Percentiles rank a stretch among this genome's conserved stretches.
Conservation (phyloP, 1,139 yeast species). For the Wickerhamomyces sp. region DNA sequence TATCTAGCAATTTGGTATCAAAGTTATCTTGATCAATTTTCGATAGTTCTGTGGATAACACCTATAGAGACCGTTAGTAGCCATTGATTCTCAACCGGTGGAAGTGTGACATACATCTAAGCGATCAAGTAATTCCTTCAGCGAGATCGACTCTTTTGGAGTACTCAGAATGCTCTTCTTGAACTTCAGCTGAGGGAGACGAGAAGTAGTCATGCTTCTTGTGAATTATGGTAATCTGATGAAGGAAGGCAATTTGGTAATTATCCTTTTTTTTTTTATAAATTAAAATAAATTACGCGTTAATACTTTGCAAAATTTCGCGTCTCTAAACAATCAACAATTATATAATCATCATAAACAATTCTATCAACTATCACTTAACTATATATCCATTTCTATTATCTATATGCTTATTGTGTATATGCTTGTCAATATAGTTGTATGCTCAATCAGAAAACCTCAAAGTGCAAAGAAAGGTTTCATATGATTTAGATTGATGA, state of each 20-base stretch:
- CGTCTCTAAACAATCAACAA: too few relatives aligned
- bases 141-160: conserved; percentile 47
- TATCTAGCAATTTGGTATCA: conserved; percentile 39
- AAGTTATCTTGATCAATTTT: conserved; percentile 56
- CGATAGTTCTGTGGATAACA: conserved; percentile 57
- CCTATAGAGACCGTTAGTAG: conserved; percentile 27
- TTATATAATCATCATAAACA: too few relatives aligned
- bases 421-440: too few relatives aligned
- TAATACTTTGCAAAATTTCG: background rate
- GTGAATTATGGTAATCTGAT: too few relatives aligned
- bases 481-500: too few relatives aligned
- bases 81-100: background rate
- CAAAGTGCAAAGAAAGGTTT: too few relatives aligned
- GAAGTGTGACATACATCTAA: conserved; percentile 24
- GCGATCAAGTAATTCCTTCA: conserved; percentile 50
- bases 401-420: too few relatives aligned
- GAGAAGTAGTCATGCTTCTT: conserved; percentile 12
- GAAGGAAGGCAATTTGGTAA: too few relatives aligned
- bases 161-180: conserved; percentile 49
- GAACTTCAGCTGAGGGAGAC: conserved; percentile 31
- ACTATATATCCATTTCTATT: too few relatives aligned
- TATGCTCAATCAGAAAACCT: too few relatives aligned
- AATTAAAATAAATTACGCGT: conserved; percentile 2
- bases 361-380: too few relatives aligned
- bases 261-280: too few relatives aligned